Conservation (phyloP, 1,284 basidiomycete species). For the Phenoliferia sp. region DNA sequence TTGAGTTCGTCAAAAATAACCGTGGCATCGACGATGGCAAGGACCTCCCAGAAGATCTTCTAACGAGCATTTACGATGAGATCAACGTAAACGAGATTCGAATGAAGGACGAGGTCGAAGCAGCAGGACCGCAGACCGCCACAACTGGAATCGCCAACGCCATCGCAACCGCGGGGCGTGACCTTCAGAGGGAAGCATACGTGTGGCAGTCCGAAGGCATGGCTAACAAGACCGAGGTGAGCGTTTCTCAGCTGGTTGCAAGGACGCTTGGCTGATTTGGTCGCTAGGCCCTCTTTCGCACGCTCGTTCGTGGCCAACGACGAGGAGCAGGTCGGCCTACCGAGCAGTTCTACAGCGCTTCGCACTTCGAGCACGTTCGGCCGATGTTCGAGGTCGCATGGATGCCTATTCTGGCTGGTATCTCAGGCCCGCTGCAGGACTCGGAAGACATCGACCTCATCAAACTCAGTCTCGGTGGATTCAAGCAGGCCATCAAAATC, state of each 20-base stretch:
- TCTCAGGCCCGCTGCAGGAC: slow-evolving; percentile 79
- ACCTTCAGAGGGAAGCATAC: slow-evolving; percentile 90
- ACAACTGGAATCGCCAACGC: slow-evolving; percentile 68
- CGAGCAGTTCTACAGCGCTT: slow-evolving; percentile 90
- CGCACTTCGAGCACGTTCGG: slow-evolving; percentile 86
- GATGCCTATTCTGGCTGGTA: slow-evolving; percentile 91
- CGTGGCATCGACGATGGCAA: slow-evolving; percentile 86
- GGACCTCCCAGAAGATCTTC: slow-evolving; percentile 78
- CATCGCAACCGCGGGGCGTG: slow-evolving; percentile 80
- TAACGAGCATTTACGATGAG: slow-evolving; percentile 76
- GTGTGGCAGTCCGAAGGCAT: slow-evolving; percentile 89
- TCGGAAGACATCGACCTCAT: slow-evolving; percentile 81
- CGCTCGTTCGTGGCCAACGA: slow-evolving; percentile 80
- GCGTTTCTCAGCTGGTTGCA: slow-evolving; percentile 27
- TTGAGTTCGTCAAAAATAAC: slow-evolving; percentile 87
- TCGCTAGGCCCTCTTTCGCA: slow-evolving; percentile 73
- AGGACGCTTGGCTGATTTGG: not conserved
- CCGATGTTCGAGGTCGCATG: slow-evolving; percentile 99
- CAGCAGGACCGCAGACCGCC: slow-evolving; percentile 44
- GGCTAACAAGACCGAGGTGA: slow-evolving; percentile 87
- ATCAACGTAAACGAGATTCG: slow-evolving; percentile 87
- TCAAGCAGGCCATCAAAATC: slow-evolving; percentile 86
- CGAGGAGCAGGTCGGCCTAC: slow-evolving; percentile 55
- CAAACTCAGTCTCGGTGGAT: slow-evolving; percentile 86
- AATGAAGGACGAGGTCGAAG: slow-evolving; percentile 93